Evolutionary conservation across 306 rosid genomes (phyloP), one percentile per base, ranked within the genome.

Genomic region (Corylus heterophylla): DNA sequence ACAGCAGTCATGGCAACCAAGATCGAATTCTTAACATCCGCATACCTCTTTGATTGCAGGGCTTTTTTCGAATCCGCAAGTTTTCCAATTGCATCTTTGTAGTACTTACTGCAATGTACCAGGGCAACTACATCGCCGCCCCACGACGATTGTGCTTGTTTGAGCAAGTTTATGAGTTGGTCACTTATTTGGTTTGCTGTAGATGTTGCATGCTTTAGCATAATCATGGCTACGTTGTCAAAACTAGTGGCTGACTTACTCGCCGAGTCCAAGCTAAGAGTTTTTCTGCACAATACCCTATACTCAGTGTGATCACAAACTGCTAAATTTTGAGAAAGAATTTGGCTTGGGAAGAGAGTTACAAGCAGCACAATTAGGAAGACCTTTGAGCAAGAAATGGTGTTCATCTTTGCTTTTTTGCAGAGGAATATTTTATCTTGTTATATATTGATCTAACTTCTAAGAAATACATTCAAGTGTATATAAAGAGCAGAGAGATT

Each of bases 1-100:
- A n/a, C 63, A 18, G 75, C 71, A 62, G 0, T 29, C 75, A 75
- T 66, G 54, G 84, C 71, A 4, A 76, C 80, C 0, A 64, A 44
- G 2, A 75, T 72, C 76, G 76, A 55, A 0, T 45, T n/a, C 12
- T 47, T 56, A 20, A 80, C 72, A 50, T 69, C 84, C 0, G 4
- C 12, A 18, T 69, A 80, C 2, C 25, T 11, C 37, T 47, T 74
- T 0, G 52, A 4, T 8, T 9, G 37, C 5, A 80, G 2, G 42
- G 80, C 84, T 10, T 1, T 1, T 22, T 4, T 8, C 3, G 71
- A 68, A 2, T 69, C 47, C 2, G 29, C 7, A n/a, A 80, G 55
- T 10, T 75, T 71, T 67, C 35, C 63, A 52, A 27, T 45, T 14
- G 79, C 76, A 12, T 50, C 52, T 5, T 31, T 11, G 27, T 29